Base-by-base conservation (phyloP, 2,329 filamentous ascomycete genomes). In the Alternaria atra region DNA sequence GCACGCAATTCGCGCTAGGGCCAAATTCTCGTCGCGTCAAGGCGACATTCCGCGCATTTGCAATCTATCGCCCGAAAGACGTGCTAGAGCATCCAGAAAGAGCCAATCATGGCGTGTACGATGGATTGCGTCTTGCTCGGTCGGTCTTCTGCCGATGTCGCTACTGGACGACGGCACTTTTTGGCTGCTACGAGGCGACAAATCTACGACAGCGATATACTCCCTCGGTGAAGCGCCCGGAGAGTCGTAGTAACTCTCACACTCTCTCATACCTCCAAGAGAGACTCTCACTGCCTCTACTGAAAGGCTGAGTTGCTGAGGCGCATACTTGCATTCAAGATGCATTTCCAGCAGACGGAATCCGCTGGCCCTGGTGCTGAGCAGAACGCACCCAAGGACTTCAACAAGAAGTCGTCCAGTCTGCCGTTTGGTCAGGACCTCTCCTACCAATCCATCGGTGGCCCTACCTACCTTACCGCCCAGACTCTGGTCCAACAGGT, bases 401-500 rank as follows among this genome's bases (percentile, higher is more conserved):
- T 80, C 72, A 70, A 67, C 43, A 73, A 81, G 58, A 79, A 82
- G 71, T 84, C 83, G 5, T 81, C 82, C 15, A 82, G 80, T 53
- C 77, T 86, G 29, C 84, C 85, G 1, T 86, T 86, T 60, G 84
- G 84, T 51, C 83, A 85, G 67, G 71, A 83, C 62, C 78, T 85
- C 58, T 67, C 82, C 34, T 79, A 88, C 61, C 80, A 81, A 55
- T 83, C 83, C 60, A 91, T 98, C 79, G 89, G 87, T 62, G 95
- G 94, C 15, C 92, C 94, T 68, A 95, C 92, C 57, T 99, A 99
- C 81, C 87, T 94, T 63, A 98, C 94, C 40, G 92, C 93, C 30
- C 95, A 99, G 82, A 89, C 93, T 23, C 87, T 99, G 57, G 91
- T 98, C 67, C 95, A 99, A 83, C 95, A 99, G 81, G 91, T 98